phyloP scores from a whole-genome alignment of 1,139 yeast species.

The Suhomyces yuchorum region DNA sequence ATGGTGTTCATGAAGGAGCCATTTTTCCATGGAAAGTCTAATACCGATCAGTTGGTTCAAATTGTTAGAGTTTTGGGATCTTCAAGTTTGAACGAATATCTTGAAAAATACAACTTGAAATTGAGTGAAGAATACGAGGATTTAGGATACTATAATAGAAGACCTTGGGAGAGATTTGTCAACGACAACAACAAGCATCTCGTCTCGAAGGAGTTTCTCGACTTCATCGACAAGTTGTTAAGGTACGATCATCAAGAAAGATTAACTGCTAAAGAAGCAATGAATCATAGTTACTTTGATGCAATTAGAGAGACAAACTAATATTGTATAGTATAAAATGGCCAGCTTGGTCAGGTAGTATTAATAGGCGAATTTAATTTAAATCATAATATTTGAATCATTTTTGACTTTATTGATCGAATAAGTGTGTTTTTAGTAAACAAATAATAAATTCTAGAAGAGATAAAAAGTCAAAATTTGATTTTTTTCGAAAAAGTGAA shows the following conservation, averaged over 20 bases:
- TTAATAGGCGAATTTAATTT: slow-evolving; percentile 4
- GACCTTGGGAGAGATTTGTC: slow-evolving; percentile 86
- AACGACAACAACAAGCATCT: slow-evolving; percentile 73
- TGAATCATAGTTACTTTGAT: slow-evolving; percentile 77
- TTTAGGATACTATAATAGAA: slow-evolving; percentile 75
- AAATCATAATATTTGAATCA: background rate
- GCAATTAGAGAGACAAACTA: slow-evolving; percentile 22
- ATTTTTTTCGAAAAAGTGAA: background rate
- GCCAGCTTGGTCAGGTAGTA: slow-evolving; percentile 6
- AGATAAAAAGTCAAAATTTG: no score
- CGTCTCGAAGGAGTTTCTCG: slow-evolving; percentile 71
- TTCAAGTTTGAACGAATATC: slow-evolving; percentile 72
- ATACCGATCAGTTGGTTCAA: slow-evolving; percentile 93
- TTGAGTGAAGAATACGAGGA: slow-evolving; percentile 84
- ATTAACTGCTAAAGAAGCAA: slow-evolving; percentile 91
- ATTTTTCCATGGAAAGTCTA: slow-evolving; percentile 94
- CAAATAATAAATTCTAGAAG: no score
- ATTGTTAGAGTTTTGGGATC: slow-evolving; percentile 94
- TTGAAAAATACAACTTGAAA: slow-evolving; percentile 72
- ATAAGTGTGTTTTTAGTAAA: no score
- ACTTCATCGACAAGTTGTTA: slow-evolving; percentile 78
- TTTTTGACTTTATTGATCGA: no score
- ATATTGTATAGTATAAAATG: slow-evolving; percentile 7
- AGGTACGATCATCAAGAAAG: slow-evolving; percentile 95
- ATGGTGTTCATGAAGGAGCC: slow-evolving; percentile 96